phyloP scores from a whole-genome alignment of 2,329 filamentous ascomycete genomes.

The Sarocladiaceae sp. region DNA sequence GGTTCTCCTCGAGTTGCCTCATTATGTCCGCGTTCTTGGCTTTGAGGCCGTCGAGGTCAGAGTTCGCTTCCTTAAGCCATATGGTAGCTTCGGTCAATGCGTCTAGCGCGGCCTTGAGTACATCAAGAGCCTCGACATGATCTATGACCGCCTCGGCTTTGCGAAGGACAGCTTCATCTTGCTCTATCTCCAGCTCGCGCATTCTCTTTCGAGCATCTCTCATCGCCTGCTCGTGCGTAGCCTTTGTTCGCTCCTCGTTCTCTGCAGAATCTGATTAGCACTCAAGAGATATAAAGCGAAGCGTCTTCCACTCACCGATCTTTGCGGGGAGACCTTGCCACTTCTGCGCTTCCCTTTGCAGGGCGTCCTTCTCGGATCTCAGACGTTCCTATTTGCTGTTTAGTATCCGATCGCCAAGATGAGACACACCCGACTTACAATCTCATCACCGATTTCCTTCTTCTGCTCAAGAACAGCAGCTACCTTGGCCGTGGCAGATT shows the following conservation, averaged over 20 bases:
- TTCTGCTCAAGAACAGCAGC: slow-evolving; percentile 39
- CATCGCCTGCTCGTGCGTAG: slow-evolving; percentile 26
- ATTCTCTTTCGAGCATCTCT: slow-evolving; percentile 33
- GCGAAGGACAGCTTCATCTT: slow-evolving; percentile 51
- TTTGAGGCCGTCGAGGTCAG: slow-evolving; percentile 69
- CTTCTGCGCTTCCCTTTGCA: slow-evolving; percentile 62
- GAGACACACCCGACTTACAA: slow-evolving; percentile 33
- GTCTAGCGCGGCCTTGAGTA: slow-evolving; percentile 58
- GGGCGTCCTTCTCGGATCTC: slow-evolving; percentile 58
- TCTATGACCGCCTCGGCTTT: slow-evolving; percentile 51
- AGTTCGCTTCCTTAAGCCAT: slow-evolving; percentile 72
- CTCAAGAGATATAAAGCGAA: background rate
- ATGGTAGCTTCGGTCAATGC: slow-evolving; percentile 67
- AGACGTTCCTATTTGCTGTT: slow-evolving; percentile 32
- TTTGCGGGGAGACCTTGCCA: slow-evolving; percentile 67
- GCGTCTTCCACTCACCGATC: slow-evolving; percentile 48
- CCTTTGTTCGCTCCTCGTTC: slow-evolving; percentile 29
- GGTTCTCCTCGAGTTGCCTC: slow-evolving; percentile 43
- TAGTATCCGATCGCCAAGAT: background rate
- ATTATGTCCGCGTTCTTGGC: slow-evolving; percentile 59
- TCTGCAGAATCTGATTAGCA: slow-evolving; percentile 24
- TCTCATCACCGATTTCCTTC: slow-evolving; percentile 32
- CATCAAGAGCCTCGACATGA: slow-evolving; percentile 56
- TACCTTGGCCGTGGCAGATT: slow-evolving; percentile 32
- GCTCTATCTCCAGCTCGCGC: slow-evolving; percentile 44